Evolutionary conservation across 352 stramenopile species (phyloP), one percentile per base, ranked within the genome.

Genomic region (Phytophthora rubi): DNA sequence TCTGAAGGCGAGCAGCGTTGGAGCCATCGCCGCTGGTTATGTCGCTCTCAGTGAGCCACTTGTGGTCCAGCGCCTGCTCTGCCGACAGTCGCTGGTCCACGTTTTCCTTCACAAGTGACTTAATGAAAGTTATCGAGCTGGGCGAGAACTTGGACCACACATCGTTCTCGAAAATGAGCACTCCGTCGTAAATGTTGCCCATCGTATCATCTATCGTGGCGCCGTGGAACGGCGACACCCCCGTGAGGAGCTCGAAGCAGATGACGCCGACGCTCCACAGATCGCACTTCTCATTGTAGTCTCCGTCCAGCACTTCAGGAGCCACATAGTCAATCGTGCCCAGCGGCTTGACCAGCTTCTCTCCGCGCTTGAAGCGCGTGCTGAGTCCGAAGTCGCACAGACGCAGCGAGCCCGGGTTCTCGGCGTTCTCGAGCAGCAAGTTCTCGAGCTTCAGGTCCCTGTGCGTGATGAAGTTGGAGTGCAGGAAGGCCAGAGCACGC

Each of bases 361-460:
- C 86, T 13, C 86, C 85, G 12, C 75, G 77, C 33, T 88, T 83
- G 44, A 93, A 92, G 30, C 82, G 84, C 37, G 88, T 93, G 30
- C 82, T 92, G 21, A 95, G 71, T 3, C 86, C 88, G 68, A 95
- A 95, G 53, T 95, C 86, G 39, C 86, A 94, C n/a, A 95, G 57
- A 55, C 91, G 92, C 23, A 94, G 71, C n/a, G 86, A 91, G 10
- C 72, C 80, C 28, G 76, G 71, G 30, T 86, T 77, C 13, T 81
- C 75, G 0, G 85, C 79, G 59, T 90, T 83, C 70, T 94, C 86
- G 12, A 96, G 70, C 55, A 96, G 59, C 53, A 96, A 59, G 52
- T 95, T 95, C 68, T 95, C 88, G 12, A 95, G 71, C 62, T 95
- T 95, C 10, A 95, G 62, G 65, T 95, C 88, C 3, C 88, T 82